Conservation (phyloP, 2,329 filamentous ascomycete genomes). For the Microsporum canis region DNA sequence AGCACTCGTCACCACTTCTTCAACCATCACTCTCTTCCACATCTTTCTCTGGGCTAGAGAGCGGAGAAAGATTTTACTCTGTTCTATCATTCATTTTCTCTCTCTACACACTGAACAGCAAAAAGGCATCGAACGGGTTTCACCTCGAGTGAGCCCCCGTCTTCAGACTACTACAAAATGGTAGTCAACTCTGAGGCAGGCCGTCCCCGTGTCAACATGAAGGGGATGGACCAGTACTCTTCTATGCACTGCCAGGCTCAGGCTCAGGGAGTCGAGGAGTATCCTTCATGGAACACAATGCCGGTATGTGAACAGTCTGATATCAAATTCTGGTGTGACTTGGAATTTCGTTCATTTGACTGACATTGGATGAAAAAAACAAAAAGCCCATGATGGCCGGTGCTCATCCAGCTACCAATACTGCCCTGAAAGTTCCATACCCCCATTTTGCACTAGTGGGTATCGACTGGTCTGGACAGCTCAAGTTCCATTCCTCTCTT, state of each 20-base stretch:
- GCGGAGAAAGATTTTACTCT: not conserved
- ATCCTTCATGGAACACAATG: constrained; percentile 7
- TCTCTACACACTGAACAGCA: not conserved
- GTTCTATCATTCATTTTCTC: not conserved
- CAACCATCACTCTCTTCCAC: not conserved
- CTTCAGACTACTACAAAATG: not conserved
- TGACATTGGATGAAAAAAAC: not conserved
- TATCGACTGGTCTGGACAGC: constrained; percentile 11
- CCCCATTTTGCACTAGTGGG: constrained; percentile 11
- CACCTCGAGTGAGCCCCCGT: not conserved
- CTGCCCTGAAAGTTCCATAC: constrained; percentile 7
- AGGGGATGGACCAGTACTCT: not conserved
- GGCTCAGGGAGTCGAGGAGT: not conserved
- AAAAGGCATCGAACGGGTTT: not conserved
- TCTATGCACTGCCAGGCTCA: not conserved
- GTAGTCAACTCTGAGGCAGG: constrained; percentile 3
- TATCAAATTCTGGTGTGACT: constrained; percentile 3
- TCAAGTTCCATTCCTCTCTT: constrained; percentile 11
- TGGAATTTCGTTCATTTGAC: not conserved
- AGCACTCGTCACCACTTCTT: not conserved
- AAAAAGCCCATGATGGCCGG: constrained; percentile 1
- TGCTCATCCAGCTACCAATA: not conserved
- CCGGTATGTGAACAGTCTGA: constrained; percentile 4
- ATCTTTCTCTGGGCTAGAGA: constrained; percentile 1
- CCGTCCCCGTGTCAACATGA: not conserved